Base-by-base conservation (phyloP, 2,329 filamentous ascomycete species). In the Sclerotinia trifoliorum region DNA sequence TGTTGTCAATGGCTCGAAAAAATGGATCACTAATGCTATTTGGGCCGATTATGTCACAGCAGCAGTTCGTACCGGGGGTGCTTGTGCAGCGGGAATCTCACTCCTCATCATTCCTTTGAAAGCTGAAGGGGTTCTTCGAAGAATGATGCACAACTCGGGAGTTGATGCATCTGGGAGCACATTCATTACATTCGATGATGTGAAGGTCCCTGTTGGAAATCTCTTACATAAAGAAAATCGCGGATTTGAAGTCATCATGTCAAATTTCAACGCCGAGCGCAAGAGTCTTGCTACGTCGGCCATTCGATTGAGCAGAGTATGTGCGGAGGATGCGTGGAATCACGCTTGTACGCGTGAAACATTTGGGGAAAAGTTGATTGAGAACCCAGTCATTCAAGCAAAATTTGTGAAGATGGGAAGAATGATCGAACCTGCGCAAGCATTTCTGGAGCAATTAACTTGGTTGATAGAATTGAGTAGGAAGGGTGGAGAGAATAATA, bases 1-100 rank as follows among this genome's bases (percentile, higher is more conserved):
- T 72, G 74, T 88, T 48, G 86, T 90, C n/a, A 89, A 88, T 68
- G 88, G 88, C 0, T 83, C 83, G 63, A 90, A 90, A 80, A 89
- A 89, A 75, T 89, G 87, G 86, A 90, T 90, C 71, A 89, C 88
- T 0, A 86, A 86, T 58, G 84, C 81, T 19, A 82, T 85, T 1
- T 87, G 82, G 81, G 85, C 87, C 17, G 83, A 86, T 61, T 86
- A 87, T 75, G 84, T 85, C 76, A 88, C 87, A 0, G 86, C 87
- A 17, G 88, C 87, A 2, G 86, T 88, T 6, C 81, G 86, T 8
- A 89, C 86, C 0, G 85, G 86, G 5, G 83, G 81, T 0, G 77
- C 81, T 0, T 86, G 86, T 15, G 80, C 80, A 65, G 73, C 74
- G 2, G 86, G 86, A 5, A 81, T 89, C 42, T 86, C 85, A 0